Conservation (phyloP, 2,329 filamentous ascomycete genomes). For the Alternaria gaisen region DNA sequence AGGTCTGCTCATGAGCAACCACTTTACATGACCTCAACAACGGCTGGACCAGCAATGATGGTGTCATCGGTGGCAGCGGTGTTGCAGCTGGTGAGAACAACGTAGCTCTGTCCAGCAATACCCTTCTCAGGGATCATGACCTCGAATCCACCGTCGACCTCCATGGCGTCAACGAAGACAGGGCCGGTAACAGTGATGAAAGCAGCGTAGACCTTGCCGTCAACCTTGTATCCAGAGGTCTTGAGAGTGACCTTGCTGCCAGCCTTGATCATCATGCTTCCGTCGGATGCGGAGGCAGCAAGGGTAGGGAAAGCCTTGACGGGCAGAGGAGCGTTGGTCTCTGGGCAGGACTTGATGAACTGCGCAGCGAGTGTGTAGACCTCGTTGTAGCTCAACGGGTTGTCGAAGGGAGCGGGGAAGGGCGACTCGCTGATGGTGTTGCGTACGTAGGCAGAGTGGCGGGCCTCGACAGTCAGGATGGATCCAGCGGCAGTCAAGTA, state of each 20-base stretch:
- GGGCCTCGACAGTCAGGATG: conserved; percentile 71
- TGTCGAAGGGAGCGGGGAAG: conserved; percentile 68
- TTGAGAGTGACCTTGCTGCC: conserved; percentile 26
- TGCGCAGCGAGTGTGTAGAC: conserved; percentile 71
- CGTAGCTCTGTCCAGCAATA: conserved; percentile 36
- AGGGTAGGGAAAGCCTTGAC: conserved; percentile 69
- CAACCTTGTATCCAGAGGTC: conserved; percentile 28
- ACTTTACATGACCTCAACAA: conserved; percentile 29
- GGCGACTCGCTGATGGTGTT: conserved; percentile 59
- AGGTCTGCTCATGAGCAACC: not conserved
- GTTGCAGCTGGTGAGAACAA: conserved; percentile 37
- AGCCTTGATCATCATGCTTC: conserved; percentile 19
- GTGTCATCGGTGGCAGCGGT: conserved; percentile 36
- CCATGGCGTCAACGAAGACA: conserved; percentile 27
- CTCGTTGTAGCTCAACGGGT: conserved; percentile 65
- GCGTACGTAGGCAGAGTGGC: conserved; percentile 71
- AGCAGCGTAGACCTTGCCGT: conserved; percentile 34
- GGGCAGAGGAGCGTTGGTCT: conserved; percentile 63
- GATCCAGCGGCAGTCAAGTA: conserved; percentile 69
- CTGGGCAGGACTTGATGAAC: conserved; percentile 68
- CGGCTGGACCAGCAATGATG: conserved; percentile 34
- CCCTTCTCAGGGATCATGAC: conserved; percentile 35
- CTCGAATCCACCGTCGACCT: conserved; percentile 26
- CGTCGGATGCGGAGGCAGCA: conserved; percentile 23
- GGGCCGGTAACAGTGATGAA: conserved; percentile 38